Conservation (phyloP, 2,329 filamentous ascomycete species). For the Penicillium sp. region DNA sequence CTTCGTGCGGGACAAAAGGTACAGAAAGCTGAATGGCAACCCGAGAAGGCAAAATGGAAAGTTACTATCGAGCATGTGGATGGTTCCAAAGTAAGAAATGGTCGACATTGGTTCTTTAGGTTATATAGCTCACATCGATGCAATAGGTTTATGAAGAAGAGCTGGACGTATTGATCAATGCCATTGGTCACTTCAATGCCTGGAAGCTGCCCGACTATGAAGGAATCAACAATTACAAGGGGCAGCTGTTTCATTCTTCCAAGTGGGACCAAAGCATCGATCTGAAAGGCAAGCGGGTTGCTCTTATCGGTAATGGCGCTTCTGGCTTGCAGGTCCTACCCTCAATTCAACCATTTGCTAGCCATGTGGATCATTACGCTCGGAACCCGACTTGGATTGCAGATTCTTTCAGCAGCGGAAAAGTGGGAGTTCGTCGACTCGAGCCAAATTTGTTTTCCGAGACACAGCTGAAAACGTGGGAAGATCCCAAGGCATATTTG, state of each 20-base stretch:
- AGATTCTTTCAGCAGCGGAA: slow-evolving; percentile 55
- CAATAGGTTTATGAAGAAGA: slow-evolving; percentile 46
- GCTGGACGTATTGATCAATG: slow-evolving; percentile 62
- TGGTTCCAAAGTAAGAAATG: slow-evolving; percentile 21
- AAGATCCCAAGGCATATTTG: slow-evolving; percentile 62
- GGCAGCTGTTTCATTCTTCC: slow-evolving; percentile 59
- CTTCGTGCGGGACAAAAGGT: slow-evolving; percentile 58
- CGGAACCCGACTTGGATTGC: slow-evolving; percentile 68
- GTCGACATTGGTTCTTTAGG: background rate
- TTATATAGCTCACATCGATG: slow-evolving; percentile 30
- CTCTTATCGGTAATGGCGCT: slow-evolving; percentile 64
- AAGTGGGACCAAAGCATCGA: slow-evolving; percentile 58
- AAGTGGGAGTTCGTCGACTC: slow-evolving; percentile 51
- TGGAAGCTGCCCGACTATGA: slow-evolving; percentile 63
- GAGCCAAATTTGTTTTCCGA: slow-evolving; percentile 56
- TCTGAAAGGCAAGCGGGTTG: slow-evolving; percentile 51
- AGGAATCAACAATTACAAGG: slow-evolving; percentile 56
- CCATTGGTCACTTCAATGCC: slow-evolving; percentile 65
- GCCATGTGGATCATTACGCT: slow-evolving; percentile 62
- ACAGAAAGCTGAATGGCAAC: slow-evolving; percentile 57
- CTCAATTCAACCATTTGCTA: slow-evolving; percentile 40
- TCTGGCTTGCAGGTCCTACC: slow-evolving; percentile 57
- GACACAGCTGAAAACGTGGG: slow-evolving; percentile 57
- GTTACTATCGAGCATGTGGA: slow-evolving; percentile 45
- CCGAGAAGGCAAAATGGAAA: slow-evolving; percentile 54